Evolutionary conservation across 371 early-diverging fungal genomes (phyloP).

Genomic region (Mortierella sp.): DNA sequence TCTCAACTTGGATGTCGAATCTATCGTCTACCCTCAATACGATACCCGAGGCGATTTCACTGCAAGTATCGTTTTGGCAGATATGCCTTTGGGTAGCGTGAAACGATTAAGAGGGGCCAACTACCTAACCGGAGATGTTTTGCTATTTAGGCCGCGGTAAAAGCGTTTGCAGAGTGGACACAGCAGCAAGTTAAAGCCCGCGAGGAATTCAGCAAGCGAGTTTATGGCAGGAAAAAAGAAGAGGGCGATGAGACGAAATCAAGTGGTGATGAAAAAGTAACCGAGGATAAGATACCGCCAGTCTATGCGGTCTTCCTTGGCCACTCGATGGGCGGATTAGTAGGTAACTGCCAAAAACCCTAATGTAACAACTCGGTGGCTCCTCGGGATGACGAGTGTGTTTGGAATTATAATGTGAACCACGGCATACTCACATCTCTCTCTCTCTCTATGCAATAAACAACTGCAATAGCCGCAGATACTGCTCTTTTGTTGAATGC

Average conservation of each 20-base stretch:
- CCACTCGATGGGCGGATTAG: constrained; percentile 77
- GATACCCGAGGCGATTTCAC: constrained; percentile 66
- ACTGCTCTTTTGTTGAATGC: constrained; percentile 59
- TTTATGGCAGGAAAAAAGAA: constrained; percentile 20
- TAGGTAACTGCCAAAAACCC: constrained; percentile 58
- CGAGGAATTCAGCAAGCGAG: constrained; percentile 36
- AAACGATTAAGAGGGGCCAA: neutral
- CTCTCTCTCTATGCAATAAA: neutral
- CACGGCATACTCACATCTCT: neutral
- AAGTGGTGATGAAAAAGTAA: neutral
- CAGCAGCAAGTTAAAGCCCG: constrained; percentile 58
- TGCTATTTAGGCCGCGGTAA: constrained; percentile 58
- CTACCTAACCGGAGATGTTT: neutral
- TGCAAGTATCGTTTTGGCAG: constrained; percentile 9
- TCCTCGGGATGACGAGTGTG: neutral
- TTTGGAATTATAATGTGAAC: neutral
- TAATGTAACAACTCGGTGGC: neutral
- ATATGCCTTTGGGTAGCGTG: neutral
- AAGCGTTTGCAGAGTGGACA: constrained; percentile 63
- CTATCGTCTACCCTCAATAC: constrained; percentile 70
- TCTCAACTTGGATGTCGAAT: constrained; percentile 60
- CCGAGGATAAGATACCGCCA: constrained; percentile 28
- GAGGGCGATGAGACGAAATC: constrained; percentile 12
- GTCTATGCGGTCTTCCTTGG: constrained; percentile 60
- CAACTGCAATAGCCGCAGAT: constrained; percentile 65